Evolutionary conservation across 1,139 yeast species (phyloP).

Genomic region (Trichomonascaceae sp.): DNA sequence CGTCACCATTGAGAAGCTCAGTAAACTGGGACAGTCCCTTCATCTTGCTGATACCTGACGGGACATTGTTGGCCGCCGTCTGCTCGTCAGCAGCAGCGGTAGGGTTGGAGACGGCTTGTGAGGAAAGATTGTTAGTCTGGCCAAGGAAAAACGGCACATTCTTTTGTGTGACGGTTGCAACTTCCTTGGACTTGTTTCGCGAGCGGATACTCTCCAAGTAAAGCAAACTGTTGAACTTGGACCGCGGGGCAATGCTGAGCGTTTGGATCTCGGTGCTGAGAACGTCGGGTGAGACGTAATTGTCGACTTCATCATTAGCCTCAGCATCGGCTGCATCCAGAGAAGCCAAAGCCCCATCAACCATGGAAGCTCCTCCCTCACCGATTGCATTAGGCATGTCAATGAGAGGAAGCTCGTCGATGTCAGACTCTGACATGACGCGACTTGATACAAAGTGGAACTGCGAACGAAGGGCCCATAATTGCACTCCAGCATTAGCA

Average conservation of each 20-base stretch:
- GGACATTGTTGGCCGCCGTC: slow-evolving; percentile 5
- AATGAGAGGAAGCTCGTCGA: slow-evolving; percentile 39
- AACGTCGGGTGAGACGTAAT: slow-evolving; percentile 51
- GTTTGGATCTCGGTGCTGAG: slow-evolving; percentile 54
- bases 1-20: slow-evolving; percentile 39
- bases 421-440: slow-evolving; percentile 47
- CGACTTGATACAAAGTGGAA: slow-evolving; percentile 64
- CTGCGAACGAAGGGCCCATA: slow-evolving; percentile 90
- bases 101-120: slow-evolving; percentile 22
- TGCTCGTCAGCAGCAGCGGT: slow-evolving; percentile 31
- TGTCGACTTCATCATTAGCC: slow-evolving; percentile 19
- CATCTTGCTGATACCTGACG: slow-evolving; percentile 32
- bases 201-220: slow-evolving; percentile 74
- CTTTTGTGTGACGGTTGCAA: slow-evolving; percentile 62
- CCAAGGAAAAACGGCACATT: slow-evolving; percentile 67
- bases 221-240: slow-evolving; percentile 63
- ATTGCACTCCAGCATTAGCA: slow-evolving; percentile 72
- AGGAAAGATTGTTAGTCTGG: slow-evolving; percentile 31
- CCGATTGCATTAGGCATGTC: slow-evolving; percentile 71
- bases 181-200: slow-evolving; percentile 82
- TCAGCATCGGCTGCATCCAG: slow-evolving; percentile 10
- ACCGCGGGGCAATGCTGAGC: slow-evolving; percentile 62
- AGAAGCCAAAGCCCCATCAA: slow-evolving; percentile 73
- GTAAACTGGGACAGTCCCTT: slow-evolving; percentile 60
- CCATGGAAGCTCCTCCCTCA: slow-evolving; percentile 58